Evolutionary conservation across 2,329 filamentous ascomycete species (phyloP).

Genomic region (Claviceps pazoutovae): DNA sequence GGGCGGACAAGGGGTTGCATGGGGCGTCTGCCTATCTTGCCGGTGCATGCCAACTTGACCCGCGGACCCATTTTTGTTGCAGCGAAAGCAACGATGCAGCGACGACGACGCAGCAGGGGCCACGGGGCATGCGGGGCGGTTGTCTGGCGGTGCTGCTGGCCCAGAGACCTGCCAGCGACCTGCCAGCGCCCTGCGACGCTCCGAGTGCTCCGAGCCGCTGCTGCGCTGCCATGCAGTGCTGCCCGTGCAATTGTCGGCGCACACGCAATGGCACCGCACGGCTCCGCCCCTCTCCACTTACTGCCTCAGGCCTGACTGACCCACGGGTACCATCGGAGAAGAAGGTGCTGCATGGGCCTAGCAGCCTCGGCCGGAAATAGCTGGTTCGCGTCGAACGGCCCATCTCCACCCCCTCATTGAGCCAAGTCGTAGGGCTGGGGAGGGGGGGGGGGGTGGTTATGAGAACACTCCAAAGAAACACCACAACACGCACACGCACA

Average conservation of each 20-base stretch:
- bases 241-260: too few species aligned
- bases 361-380: constrained; percentile 5
- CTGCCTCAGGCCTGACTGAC: background rate
- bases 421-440: constrained; percentile 6
- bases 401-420: background rate
- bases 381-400: constrained; percentile 1
- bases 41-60: too few species aligned
- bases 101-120: background rate
- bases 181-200: too few species aligned
- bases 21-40: background rate
- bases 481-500: too few species aligned
- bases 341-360: background rate
- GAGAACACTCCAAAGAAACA: too few species aligned
- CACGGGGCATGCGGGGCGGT: background rate
- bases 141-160: background rate
- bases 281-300: too few species aligned
- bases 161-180: too few species aligned
- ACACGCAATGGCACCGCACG: too few species aligned
- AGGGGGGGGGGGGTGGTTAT: background rate
- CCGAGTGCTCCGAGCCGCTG: too few species aligned
- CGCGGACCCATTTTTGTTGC: too few species aligned
- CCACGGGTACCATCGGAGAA: too few species aligned
- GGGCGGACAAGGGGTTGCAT: background rate
- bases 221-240: too few species aligned
- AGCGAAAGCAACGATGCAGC: background rate